Evolutionary conservation across 441 rosid species (phyloP), one percentile per base, ranked within the genome.

Genomic region (Bruguiera hainesii): DNA sequence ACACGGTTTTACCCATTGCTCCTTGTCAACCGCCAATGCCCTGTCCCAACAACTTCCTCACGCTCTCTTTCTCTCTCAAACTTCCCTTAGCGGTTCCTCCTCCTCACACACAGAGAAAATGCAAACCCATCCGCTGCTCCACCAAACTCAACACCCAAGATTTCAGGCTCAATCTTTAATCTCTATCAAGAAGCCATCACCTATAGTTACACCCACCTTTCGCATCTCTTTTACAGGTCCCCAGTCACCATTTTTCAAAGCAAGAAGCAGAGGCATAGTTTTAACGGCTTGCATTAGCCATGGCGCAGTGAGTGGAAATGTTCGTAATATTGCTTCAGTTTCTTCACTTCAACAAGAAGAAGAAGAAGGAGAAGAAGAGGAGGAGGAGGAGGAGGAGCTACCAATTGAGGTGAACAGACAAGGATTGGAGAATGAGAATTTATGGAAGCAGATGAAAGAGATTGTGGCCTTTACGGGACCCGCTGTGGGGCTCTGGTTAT

Each of bases 391-490:
- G 19, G 42, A 62, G 28, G 61, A 51, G 33, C 25, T 42, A 39
- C 29, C n/a, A 61, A 10, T 50, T 49, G 66, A 61, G 71, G 50
- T 49, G 33, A 70, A 26, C 61, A 70, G 28, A 13, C 51, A 63
- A 30, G 68, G 68, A 61, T 21, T 65, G 64, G 78, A 61, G 68
- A 75, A 58, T 62, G 71, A 61, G 68, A 75, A 68, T 56, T 13
- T 75, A 63, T 75, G 71, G 78, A 5, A 56, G n/a, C 78, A 75
- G 70, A 71, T 75, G 57, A 70, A 66, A 63, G 78, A 75, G 56
- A 75, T 75, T 65, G 61, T 66, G 4, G 57, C 29, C 65, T 75
- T 75, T 37, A 70, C 74, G 5, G 78, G 68, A 56, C 74, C 78
- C 18, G 78, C 78, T 3, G 62, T 70, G 5, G 74, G 74, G 61